Conservation (phyloP, 495 filamentous ascomycete genomes). For the Xylaria bambusicola region DNA sequence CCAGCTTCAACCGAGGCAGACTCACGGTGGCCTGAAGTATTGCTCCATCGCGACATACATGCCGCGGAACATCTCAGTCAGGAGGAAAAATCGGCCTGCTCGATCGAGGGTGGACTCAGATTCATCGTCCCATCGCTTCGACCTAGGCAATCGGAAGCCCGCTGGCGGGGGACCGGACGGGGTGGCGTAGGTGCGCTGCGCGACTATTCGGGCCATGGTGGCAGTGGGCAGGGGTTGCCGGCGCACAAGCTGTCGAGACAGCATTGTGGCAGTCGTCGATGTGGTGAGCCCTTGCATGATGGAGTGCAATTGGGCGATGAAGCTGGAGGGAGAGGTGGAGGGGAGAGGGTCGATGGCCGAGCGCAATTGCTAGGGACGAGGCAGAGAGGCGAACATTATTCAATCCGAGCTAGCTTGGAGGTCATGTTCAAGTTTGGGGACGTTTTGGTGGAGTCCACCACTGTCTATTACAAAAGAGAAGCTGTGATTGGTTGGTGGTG, state of each 20-base stretch:
- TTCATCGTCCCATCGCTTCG: conserved; percentile 69
- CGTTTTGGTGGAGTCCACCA: conserved; percentile 30
- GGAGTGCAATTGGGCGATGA: conserved; percentile 28
- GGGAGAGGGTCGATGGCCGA: conserved; percentile 19
- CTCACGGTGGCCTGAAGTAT: conserved; percentile 96
- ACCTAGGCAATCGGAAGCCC: conserved; percentile 71
- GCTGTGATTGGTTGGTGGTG: conserved; percentile 26
- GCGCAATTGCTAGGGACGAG: conserved; percentile 16
- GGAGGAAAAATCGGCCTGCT: conserved; percentile 87
- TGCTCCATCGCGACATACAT: conserved; percentile 99
- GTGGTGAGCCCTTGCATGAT: conserved; percentile 37
- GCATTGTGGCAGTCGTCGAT: conserved; percentile 35
- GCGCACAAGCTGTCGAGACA: conserved; percentile 44
- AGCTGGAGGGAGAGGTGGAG: conserved; percentile 13
- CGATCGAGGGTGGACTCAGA: conserved; percentile 73
- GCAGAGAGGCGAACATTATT: conserved; percentile 19
- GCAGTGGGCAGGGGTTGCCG: conserved; percentile 24
- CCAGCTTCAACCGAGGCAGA: conserved; percentile 27
- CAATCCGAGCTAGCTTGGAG: conserved; percentile 22
- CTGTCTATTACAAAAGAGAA: conserved; percentile 34
- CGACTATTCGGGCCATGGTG: conserved; percentile 31
- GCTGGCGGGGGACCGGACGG: conserved; percentile 74
- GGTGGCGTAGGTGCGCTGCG: conserved; percentile 66
- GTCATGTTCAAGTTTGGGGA: conserved; percentile 29
- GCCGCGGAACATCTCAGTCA: conserved; percentile 92